Evolutionary conservation across 1,284 basidiomycete genomes (phyloP).

Genomic region (Cutaneotrichosporon dermatis): DNA sequence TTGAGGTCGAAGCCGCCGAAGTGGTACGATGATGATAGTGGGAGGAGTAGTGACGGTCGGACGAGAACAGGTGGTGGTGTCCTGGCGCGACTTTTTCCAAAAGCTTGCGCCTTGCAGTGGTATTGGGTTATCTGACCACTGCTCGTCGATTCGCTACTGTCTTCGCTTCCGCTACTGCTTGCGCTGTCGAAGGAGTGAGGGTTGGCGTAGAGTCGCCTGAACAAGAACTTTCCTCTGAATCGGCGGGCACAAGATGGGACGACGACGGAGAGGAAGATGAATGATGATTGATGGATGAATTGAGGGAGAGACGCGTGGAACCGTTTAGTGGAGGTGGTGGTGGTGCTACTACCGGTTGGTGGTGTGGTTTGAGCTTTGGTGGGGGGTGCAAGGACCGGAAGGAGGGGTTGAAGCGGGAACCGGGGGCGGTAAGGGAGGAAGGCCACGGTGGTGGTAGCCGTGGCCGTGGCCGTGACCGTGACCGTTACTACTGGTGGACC

Average conservation of each 20-base stretch:
- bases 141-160: neutral
- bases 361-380: neutral
- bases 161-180: neutral
- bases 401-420: neutral
- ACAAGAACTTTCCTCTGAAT: neutral
- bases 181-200: neutral
- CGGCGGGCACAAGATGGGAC: neutral
- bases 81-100: slow-evolving; percentile 5
- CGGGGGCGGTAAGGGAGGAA: no score
- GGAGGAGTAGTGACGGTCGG: neutral
- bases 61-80: neutral
- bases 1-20: neutral
- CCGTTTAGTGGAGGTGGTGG: neutral
- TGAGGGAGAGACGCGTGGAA: neutral
- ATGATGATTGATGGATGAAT: neutral
- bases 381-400: neutral
- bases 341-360: neutral
- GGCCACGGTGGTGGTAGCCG: no score
- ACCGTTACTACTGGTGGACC: no score
- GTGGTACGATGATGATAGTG: neutral
- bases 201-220: slow-evolving; percentile 2
- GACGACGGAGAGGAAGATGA: neutral
- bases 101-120: slow-evolving; percentile 1
- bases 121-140: neutral
- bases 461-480: no score